Evolutionary conservation across 305 asterid genomes (phyloP).

Genomic region (Lippia alba): DNA sequence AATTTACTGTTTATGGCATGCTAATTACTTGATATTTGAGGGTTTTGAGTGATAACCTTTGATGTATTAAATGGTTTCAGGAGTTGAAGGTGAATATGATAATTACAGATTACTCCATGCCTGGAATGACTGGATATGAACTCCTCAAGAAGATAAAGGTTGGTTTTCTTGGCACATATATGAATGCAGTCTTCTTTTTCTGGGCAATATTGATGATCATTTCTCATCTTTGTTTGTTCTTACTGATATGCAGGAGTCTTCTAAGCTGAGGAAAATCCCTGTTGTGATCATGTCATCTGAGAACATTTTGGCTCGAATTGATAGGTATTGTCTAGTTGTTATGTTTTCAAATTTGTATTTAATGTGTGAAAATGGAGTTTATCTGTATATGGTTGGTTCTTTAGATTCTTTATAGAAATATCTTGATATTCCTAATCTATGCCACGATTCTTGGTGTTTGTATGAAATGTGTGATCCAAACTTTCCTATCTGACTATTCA

Average conservation of each 20-base stretch:
- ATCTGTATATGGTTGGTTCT: background rate
- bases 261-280: constrained; percentile 68
- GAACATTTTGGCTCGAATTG: constrained; percentile 72
- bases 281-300: constrained; percentile 94
- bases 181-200: background rate
- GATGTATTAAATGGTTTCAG: constrained; percentile 39
- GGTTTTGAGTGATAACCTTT: background rate
- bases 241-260: constrained; percentile 60
- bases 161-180: constrained; percentile 16
- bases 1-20: background rate
- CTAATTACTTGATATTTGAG: background rate
- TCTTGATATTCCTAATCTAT: background rate
- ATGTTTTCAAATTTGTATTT: background rate
- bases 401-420: background rate
- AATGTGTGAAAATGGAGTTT: background rate
- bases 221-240: background rate
- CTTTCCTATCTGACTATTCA: background rate
- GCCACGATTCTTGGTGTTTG: background rate
- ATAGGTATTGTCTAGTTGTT: constrained; percentile 54
- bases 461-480: background rate
- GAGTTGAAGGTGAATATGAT: constrained; percentile 83
- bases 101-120: constrained; percentile 93
- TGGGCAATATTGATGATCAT: background rate
- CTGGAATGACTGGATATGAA: constrained; percentile 95
- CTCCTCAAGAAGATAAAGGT: constrained; percentile 92